A percentile compares a stretch with the other conserved stretches of the same genome.
These are phyloP conservation scores for Diplodia sapinea DNA, from an alignment of 2,329 filamentous ascomycete genomes.

Conservation along the genomic window DNA sequence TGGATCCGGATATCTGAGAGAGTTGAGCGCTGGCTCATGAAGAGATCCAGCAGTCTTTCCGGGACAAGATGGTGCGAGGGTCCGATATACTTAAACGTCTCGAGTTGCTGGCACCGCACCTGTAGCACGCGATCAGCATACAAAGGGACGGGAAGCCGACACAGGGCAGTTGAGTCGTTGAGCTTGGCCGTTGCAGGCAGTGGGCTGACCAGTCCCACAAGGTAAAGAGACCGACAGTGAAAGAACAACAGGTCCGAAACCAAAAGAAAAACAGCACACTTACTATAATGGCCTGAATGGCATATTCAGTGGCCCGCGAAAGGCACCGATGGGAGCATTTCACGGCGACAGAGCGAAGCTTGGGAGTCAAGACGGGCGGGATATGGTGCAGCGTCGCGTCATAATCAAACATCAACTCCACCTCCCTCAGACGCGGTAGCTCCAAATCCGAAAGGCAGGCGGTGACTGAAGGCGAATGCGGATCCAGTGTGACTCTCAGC, in stretches of 20 bases:
- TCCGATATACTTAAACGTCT: slow-evolving; percentile 4
- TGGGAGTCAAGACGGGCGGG: neutral
- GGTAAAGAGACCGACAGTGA: neutral
- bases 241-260: neutral
- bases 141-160: neutral
- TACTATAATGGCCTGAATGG: slow-evolving; percentile 13
- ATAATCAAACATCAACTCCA: slow-evolving; percentile 10
- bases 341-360: slow-evolving; percentile 1
- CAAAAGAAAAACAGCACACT: neutral
- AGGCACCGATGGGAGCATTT: slow-evolving; percentile 13
- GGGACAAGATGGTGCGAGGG: slow-evolving; percentile 5
- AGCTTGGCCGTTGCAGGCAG: neutral
- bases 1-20: slow-evolving; percentile 19
- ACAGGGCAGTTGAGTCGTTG: neutral
- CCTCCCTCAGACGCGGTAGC: slow-evolving; percentile 13
- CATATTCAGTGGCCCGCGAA: slow-evolving; percentile 5
- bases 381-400: slow-evolving; percentile 15
- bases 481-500: slow-evolving; percentile 4
- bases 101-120: slow-evolving; percentile 7
- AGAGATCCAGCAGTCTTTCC: neutral
- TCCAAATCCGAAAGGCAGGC: neutral
- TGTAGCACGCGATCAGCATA: slow-evolving; percentile 10
- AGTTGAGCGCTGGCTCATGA: neutral
- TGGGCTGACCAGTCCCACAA: neutral
- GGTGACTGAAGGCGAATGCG: neutral